Conservation (phyloP, 192 early-diverging fungal genomes). For the Allomyces javanicus region DNA sequence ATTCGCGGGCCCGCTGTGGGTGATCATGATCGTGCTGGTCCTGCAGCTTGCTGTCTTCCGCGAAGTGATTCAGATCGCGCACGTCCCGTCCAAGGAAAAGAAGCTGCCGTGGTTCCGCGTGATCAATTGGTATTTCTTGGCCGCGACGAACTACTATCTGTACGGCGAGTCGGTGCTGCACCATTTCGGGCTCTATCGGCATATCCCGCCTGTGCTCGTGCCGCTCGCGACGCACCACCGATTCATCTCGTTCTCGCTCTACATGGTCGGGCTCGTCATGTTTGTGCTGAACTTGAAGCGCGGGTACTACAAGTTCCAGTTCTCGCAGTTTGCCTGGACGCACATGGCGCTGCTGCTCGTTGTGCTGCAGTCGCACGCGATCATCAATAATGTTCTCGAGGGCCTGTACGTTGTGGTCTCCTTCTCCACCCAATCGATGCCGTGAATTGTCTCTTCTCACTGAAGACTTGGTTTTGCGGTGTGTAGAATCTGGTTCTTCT, state of each 20-base stretch:
- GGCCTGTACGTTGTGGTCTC: conserved; percentile 35
- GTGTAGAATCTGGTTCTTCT: conserved; percentile 33
- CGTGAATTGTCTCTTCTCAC: not conserved
- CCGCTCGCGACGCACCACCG: conserved; percentile 79
- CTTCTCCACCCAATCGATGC: not conserved
- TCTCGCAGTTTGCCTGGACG: conserved; percentile 90
- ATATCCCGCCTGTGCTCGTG: conserved; percentile 54
- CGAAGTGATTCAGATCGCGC: conserved; percentile 78
- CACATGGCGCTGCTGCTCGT: conserved; percentile 89
- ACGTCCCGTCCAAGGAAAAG: conserved; percentile 58
- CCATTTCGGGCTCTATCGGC: conserved; percentile 48
- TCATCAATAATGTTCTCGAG: conserved; percentile 53
- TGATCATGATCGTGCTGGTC: conserved; percentile 64
- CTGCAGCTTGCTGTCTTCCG: conserved; percentile 73
- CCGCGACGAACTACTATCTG: conserved; percentile 77
- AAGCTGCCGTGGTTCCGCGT: conserved; percentile 80
- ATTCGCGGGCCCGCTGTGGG: conserved; percentile 59
- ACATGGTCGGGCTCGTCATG: conserved; percentile 71
- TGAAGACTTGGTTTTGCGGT: no score
- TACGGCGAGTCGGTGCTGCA: conserved; percentile 87
- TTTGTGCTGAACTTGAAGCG: conserved; percentile 87
- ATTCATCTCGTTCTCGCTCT: conserved; percentile 82
- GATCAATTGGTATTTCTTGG: conserved; percentile 85
- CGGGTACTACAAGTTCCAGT: conserved; percentile 85
- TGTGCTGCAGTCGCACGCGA: conserved; percentile 83